Percentiles rank a stretch among this genome's conserved stretches.
phyloP scores from a whole-genome alignment of 306 rosid species.

The Prunus persica region DNA sequence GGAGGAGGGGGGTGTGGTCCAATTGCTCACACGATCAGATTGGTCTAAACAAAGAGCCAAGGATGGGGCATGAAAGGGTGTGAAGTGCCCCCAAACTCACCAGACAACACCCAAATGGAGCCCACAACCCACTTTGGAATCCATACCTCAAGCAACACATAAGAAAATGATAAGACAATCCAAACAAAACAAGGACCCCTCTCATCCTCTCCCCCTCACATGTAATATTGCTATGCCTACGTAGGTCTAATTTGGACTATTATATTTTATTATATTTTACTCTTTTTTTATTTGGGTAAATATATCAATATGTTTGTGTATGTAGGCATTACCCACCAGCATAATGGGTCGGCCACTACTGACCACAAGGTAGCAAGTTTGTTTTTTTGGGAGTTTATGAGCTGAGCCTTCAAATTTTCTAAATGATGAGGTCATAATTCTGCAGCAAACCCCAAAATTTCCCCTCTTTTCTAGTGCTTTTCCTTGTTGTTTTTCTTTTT shows the following conservation, averaged over 20 bases:
- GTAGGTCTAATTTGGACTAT: background rate
- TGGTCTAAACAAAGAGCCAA: slow-evolving; percentile 51
- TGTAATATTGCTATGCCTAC: slow-evolving; percentile 26
- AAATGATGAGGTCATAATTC: slow-evolving; percentile 37
- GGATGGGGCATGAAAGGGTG: slow-evolving; percentile 79
- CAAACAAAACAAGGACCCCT: slow-evolving; percentile 15
- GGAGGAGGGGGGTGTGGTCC: slow-evolving; percentile 36
- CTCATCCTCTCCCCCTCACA: background rate
- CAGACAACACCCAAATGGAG: slow-evolving; percentile 51
- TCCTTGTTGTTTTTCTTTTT: slow-evolving; percentile 23
- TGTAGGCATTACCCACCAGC: slow-evolving; percentile 51
- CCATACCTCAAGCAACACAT: slow-evolving; percentile 36
- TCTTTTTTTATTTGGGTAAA: too few relatives aligned
- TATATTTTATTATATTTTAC: background rate
- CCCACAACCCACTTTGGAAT: slow-evolving; percentile 57
- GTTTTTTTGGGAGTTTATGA: background rate
- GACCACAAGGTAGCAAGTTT: slow-evolving; percentile 18
- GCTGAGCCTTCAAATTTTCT: slow-evolving; percentile 21
- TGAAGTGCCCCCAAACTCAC: slow-evolving; percentile 70
- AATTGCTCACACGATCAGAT: slow-evolving; percentile 1
- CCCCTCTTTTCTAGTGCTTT: slow-evolving; percentile 12
- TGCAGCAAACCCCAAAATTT: slow-evolving; percentile 22
- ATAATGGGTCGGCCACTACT: slow-evolving; percentile 45
- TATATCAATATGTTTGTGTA: slow-evolving; percentile 22
- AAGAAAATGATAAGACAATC: slow-evolving; percentile 20